Base-by-base conservation (phyloP, 2,329 filamentous ascomycete species). In the Leptodontidium sp. region DNA sequence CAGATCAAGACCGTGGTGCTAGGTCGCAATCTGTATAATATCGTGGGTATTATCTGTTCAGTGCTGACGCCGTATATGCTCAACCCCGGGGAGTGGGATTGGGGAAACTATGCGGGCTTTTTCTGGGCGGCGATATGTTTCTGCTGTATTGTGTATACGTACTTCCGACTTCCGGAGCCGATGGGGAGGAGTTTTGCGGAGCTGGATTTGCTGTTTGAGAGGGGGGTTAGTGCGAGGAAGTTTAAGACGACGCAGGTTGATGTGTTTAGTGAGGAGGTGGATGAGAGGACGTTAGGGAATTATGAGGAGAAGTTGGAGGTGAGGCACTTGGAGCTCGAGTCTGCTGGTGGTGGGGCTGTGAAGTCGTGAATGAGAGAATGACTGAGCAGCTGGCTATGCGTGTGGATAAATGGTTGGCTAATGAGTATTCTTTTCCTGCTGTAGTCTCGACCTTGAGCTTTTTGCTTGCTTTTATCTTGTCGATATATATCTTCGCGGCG, bases 1-100 rank as follows among this genome's bases (percentile, higher is more conserved):
- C 91, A 94, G 77, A 94, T 97, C 83, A 97, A 97, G 84, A 97
- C 94, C 0, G 91, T 97, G 26, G 94, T 96, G 0, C 86, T 97
- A 1, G 93, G 92, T 1, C 91, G 94, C 66, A 92, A 93, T 74
- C 82, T 93, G 49, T 72, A 70, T 70, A 88, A 87, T 84, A 94
- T 96, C 76, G 83, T 97, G 62, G 91, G 88, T 71, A 97, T 98
- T 73, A 82, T 97, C 75, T 93, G 90, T 77, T 90, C 89, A 62
- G 91, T 97, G 4, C 81, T 97, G 50, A 97, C 93, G 0, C 94
- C 94, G 0, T 97, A 97, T 81, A 97, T 97, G 94, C 86, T 97
- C 52, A 97, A 97, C 81, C 93, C 94, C 0, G 86, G 84, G 0
- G 91, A 89, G 0, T 97, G 94, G 94, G 84, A 97, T 80, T 97